Base-by-base conservation (phyloP, 352 stramenopile species). In the Poterioochromonas sp. region DNA sequence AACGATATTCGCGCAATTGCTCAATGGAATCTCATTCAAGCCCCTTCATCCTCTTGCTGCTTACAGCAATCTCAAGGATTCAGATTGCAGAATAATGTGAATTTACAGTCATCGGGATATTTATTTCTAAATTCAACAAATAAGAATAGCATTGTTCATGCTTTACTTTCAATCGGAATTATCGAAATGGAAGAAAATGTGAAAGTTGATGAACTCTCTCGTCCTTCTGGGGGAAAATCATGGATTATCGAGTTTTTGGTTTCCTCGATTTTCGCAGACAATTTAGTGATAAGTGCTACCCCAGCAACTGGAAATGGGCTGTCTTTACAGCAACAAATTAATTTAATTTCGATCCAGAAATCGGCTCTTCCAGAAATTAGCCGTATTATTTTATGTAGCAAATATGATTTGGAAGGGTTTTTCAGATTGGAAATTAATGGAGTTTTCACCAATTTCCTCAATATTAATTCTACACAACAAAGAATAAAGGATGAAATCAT, bases 391-490 rank as follows among this genome's bases (percentile, higher is more conserved):
- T 20, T 78, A 5, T 2, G 39, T 37, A 43, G 2, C 29, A 2
- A 69, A 11, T 78, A 8, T 18, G 18, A 64, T 3, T 35, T 78
- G 34, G 20, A 29, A 0, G 71, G 71, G 1, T 69, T 11, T 34
- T 78, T 78, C 54, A 68, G 1, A 5, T 43, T 78, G 18, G 20
- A 1, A 12, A 15, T 78, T 1, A 29, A 22, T 35, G 29, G 32
- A 26, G 3, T 18, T 15, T 40, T 2, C 47, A 78, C 49, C 0
- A 2, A 12, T 22, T 53, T 18, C 1, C 20, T 78, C 5, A 78
- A 43, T 51, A 22, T 78, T 34, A 78, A 78, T 35, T n/a, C 32
- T 34, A 68, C 71, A 34, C 47, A 78, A 35, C 41, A 78, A 12
- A 2, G 41, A 20, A 11, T 78, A 29, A 1, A 3, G 11, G 71